Conservation (phyloP, 148 eudicot genomes). For the Diospyros kaki region DNA sequence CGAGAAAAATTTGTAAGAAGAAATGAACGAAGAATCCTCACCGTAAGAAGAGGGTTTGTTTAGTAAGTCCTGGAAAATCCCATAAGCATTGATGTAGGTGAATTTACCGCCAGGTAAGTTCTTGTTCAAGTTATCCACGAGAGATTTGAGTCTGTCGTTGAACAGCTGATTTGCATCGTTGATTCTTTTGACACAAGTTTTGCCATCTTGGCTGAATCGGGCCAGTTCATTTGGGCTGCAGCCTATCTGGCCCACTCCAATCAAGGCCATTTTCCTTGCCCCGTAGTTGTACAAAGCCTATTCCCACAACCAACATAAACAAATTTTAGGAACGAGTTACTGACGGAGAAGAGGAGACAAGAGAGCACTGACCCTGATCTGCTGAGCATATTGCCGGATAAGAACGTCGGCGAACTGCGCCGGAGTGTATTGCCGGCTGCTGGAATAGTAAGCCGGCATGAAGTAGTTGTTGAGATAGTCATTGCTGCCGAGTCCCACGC, state of each 20-base stretch:
- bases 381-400: constrained; percentile 43
- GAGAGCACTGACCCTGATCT: constrained; percentile 32
- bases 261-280: constrained; percentile 47
- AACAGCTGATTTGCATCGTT: constrained; percentile 32
- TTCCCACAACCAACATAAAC: constrained; percentile 16
- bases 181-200: constrained; percentile 31
- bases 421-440: constrained; percentile 42
- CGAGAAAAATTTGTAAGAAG: no score
- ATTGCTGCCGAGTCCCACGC: constrained; percentile 62
- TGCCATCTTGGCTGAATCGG: constrained; percentile 36
- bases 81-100: constrained; percentile 41
- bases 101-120: constrained; percentile 15
- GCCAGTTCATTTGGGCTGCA: constrained; percentile 51
- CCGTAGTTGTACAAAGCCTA: constrained; percentile 48
- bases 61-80: constrained; percentile 53
- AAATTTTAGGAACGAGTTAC: not conserved
- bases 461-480: constrained; percentile 77
- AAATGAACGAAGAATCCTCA: not conserved
- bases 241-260: constrained; percentile 54
- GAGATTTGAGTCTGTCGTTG: constrained; percentile 10
- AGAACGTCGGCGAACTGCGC: constrained; percentile 49
- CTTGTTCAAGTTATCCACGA: constrained; percentile 30
- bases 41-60: constrained; percentile 34
- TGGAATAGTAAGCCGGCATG: constrained; percentile 43
- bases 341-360: not conserved